Conservation (phyloP, 129 eudicot genomes). For the Ambrosia trifida region DNA sequence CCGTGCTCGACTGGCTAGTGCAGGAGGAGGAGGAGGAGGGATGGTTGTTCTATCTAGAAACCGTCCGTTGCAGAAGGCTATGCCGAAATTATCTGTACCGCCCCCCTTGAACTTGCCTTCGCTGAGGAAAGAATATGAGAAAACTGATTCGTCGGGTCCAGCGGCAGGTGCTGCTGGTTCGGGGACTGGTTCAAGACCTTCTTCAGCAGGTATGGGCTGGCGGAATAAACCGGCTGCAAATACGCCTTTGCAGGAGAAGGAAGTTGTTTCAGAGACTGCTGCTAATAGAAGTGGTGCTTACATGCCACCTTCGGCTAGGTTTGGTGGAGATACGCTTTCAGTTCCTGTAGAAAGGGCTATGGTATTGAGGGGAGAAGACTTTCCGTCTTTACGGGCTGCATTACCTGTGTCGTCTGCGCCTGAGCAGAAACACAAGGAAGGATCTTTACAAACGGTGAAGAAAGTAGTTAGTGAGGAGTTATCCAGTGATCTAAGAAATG, state of each 20-base stretch:
- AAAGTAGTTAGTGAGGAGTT: slow-evolving; percentile 51
- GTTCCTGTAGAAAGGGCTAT: slow-evolving; percentile 45
- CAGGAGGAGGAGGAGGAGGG: slow-evolving; percentile 49
- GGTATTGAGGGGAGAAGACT: slow-evolving; percentile 97
- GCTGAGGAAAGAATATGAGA: slow-evolving; percentile 86
- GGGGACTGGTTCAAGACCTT: slow-evolving; percentile 66
- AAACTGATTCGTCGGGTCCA: slow-evolving; percentile 61
- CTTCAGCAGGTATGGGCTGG: slow-evolving; percentile 73
- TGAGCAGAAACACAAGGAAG: slow-evolving; percentile 67
- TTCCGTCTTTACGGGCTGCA: slow-evolving; percentile 86
- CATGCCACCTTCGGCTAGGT: slow-evolving; percentile 72
- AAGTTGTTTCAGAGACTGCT: slow-evolving; percentile 34
- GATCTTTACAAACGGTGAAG: slow-evolving; percentile 51
- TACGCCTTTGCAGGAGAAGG: slow-evolving; percentile 53
- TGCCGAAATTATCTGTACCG: slow-evolving; percentile 71
- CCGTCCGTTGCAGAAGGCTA: slow-evolving; percentile 53
- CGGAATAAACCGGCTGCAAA: slow-evolving; percentile 62
- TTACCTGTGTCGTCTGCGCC: slow-evolving; percentile 52
- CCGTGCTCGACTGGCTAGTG: slow-evolving; percentile 45
- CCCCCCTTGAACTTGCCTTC: slow-evolving; percentile 97
- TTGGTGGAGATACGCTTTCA: slow-evolving; percentile 29
- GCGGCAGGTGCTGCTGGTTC: slow-evolving; percentile 64
- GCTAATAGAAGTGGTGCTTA: slow-evolving; percentile 47
- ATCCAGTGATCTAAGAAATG: slow-evolving; percentile 46
- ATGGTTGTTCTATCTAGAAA: slow-evolving; percentile 77